Base-by-base conservation (phyloP, 2,329 filamentous ascomycete genomes). In the Pyrenochaeta sp. region DNA sequence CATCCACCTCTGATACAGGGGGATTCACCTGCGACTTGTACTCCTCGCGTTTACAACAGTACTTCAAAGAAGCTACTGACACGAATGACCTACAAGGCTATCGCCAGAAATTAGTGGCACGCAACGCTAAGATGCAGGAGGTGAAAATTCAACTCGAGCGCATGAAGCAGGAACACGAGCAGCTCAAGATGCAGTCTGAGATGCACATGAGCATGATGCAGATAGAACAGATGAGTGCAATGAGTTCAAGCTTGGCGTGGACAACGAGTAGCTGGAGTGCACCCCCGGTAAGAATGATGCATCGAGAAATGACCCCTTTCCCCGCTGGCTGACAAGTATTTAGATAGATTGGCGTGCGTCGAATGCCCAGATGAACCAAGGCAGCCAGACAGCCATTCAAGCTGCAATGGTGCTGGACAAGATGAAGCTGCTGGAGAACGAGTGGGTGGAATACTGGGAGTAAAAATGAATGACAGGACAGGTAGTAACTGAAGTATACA, bases 1-100 rank as follows among this genome's bases (percentile, higher is more conserved):
- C 20, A 3, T n/a, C 35, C 11, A 19, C 13, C 7, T 15, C 35
- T 5, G n/a, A 41, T 3, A 36, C 31, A 18, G 2, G 15, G 3
- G 41, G 51, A 7, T 59, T 55, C 37, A 28, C 35, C 10, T 59
- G 55, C 21, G 53, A 59, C 15, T 36, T 59, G 1, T 59, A 46
- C 18, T 53, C 53, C 2, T 48, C 55, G 0, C 44, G 53, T 2
- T 44, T 57, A 3, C 43, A 51, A 21, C 35, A 43, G 4, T 59
- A 54, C 32, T 55, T 52, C 9, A 37, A 35, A 6, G 53, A 57
- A 4, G 47, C 43, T 2, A 22, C 23, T 15, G 28, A 28, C 3
- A 53, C 45, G n/a, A 35, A 42, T 11, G 34, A 57, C 10, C 3
- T 55, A 1, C 26, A 19, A 3, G 15, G n/a, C 1, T 55, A 48